These are phyloP conservation scores for Tilletia setariae DNA, from an alignment of 1,284 basidiomycete species.

Conservation along the genomic window DNA sequence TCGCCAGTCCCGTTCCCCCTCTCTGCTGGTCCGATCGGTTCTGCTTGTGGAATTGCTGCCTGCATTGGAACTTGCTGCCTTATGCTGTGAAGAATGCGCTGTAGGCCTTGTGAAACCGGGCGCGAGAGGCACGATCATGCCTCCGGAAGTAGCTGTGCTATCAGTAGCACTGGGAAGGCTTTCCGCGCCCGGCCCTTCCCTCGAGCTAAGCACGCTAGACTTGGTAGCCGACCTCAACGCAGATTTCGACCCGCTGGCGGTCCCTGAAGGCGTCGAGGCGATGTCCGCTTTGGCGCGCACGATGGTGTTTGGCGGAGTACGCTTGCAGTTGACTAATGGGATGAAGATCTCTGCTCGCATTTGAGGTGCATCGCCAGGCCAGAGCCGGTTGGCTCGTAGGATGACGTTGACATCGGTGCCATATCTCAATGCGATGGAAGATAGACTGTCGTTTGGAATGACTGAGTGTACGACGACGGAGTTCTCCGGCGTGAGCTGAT, in stretches of 20 bases:
- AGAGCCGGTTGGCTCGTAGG: conserved; percentile 47
- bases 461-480: conserved; percentile 48
- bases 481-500: conserved; percentile 19
- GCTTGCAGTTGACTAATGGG: conserved; percentile 45
- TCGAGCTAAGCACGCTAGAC: conserved; percentile 8
- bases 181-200: conserved; percentile 9
- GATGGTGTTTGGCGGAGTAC: conserved; percentile 19
- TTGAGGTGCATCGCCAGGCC: conserved; percentile 50
- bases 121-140: conserved; percentile 11
- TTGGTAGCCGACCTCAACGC: not conserved
- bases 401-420: conserved; percentile 45
- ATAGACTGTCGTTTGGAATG: conserved; percentile 38
- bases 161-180: not conserved
- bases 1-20: conserved; percentile 28
- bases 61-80: conserved; percentile 15
- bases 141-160: conserved; percentile 2
- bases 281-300: conserved; percentile 8
- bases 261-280: not conserved
- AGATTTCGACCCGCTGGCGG: not conserved
- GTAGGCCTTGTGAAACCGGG: conserved; percentile 12
- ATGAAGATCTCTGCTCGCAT: conserved; percentile 48
- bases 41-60: conserved; percentile 1
- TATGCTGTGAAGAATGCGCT: not conserved
- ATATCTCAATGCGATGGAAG: conserved; percentile 45
- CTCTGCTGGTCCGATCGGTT: not conserved